Base-by-base conservation (phyloP, 805 yeast species). In the Lipomyces sp. region DNA sequence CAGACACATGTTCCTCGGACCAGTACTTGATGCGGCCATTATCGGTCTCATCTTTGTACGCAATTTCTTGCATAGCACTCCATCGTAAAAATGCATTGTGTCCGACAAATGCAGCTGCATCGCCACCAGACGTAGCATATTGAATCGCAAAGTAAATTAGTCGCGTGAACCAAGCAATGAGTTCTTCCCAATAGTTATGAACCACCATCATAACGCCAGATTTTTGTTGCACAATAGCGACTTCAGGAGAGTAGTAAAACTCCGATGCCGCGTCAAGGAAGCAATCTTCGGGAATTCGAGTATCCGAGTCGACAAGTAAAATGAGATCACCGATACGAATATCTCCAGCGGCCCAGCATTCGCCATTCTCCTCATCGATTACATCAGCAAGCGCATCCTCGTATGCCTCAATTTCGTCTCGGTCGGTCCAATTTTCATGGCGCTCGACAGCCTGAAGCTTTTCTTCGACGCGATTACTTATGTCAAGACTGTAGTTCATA, bases 191-290 rank as follows among this genome's bases (percentile, higher is more conserved):
- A 48, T 62, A 62, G n/a, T 62, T 62, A 34, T 35, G 18, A 18
- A 62, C 65, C 10, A 62, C 65, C 62, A 55, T 58, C 64, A 62
- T 62, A 24, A 62, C 65, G 39, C 64, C 62, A 30, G 65, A 56
- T 24, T 32, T 33, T 53, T 62, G 18, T 32, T 62, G 65, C 32
- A 62, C 18, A 13, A 62, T 62, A 13, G 62, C 62, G 15, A 62
- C 62, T 35, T 62, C 65, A 8, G 65, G 65, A 6, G 62, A 42
- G n/a, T 57, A n/a, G 8, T 33, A 30, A 24, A 62, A 42, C 56
- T 62, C 65, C n/a, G 62, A 57, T 8, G 62, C 65, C 5, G 65
- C 65, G 33, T 62, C 65, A 32, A 62, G 57, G 53, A 62, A 42
- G 39, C 65, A 62, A 30, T 62, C 65, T 29, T 59, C 62, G 13